These are phyloP conservation scores for Colletotrichum sublineola DNA, from an alignment of 2,329 filamentous ascomycete genomes.

Conservation along the genomic window DNA sequence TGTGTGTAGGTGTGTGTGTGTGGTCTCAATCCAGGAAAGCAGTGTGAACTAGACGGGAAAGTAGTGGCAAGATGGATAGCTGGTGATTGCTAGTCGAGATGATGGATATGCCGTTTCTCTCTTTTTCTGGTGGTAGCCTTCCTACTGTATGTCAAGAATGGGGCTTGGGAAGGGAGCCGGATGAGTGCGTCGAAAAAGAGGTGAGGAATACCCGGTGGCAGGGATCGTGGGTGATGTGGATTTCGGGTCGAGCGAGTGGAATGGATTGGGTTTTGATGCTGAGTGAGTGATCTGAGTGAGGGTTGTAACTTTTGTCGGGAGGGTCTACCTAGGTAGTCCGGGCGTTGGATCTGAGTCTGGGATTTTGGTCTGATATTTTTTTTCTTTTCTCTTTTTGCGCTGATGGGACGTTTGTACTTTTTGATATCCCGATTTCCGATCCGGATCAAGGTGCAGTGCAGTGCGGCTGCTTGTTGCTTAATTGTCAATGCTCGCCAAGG, in stretches of 20 bases:
- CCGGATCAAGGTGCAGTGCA: not conserved
- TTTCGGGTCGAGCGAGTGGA: constrained; percentile 18
- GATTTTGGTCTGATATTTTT: constrained; percentile 21
- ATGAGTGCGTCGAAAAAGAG: constrained; percentile 1
- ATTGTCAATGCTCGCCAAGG: constrained; percentile 10
- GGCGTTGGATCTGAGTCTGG: constrained; percentile 10
- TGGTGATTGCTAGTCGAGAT: not conserved
- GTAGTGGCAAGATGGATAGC: not conserved
- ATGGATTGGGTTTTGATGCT: constrained; percentile 17
- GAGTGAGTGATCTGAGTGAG: constrained; percentile 18
- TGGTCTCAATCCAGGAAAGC: not conserved
- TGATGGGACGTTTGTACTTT: constrained; percentile 18
- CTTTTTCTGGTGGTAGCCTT: not conserved
- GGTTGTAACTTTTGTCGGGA: constrained; percentile 13
- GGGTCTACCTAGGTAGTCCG: constrained; percentile 8
- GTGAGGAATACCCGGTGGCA: constrained; percentile 8
- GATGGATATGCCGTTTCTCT: not conserved
- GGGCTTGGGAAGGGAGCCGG: not conserved
- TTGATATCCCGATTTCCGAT: constrained; percentile 10
- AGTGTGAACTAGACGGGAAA: not conserved
- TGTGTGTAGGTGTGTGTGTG: not conserved
- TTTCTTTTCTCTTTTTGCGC: not conserved
- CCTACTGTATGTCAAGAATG: not conserved
- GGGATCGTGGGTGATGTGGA: constrained; percentile 31
- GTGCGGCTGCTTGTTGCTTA: constrained; percentile 17